Base-by-base conservation (phyloP, 1,284 basidiomycete species). In the Apiotrichum domesticum region DNA sequence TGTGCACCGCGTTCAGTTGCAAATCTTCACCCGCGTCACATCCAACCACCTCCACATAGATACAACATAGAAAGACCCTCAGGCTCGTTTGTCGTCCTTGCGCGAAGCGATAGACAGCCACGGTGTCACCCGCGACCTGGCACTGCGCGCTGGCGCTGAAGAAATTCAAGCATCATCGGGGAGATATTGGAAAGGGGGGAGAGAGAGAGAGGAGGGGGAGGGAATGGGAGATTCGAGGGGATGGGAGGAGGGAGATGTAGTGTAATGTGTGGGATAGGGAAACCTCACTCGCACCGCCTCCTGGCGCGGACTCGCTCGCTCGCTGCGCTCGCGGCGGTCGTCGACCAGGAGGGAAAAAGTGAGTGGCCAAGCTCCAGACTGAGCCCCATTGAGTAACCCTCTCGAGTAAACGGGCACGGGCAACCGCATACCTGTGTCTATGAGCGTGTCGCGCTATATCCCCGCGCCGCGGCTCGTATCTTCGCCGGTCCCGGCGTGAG, bases 141-240 rank as follows among this genome's bases (percentile, higher is more conserved):
- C 60, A 63, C 63, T 14, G 50, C 55, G 35, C 59, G 66, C 70
- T 73, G 66, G 70, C 73, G 73, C 66, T 74, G 73, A 74, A 74
- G 73, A 74, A 74, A 74, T 74, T 74, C 73, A 69, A 71, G 59
- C 52, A 74, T 74, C 73, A 74, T 65, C 14, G 73, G 70, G 72
- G 63, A 29, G 39, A 5, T 4, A 3, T 6, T 4, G 3, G 11
- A 4, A n/a, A 14, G 11, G 39, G 2, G 51, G 34, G 43, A 15
- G 35, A 9, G 10, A n/a, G 29, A 35, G n/a, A n/a, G 13, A 15
- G 33, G 51, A 4, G 51, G 10, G 51, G 46, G 35, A 50, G 42
- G 46, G 35, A 54, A 52, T 40, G 54, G 21, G 35, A 39, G 7
- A 39, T 44, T 34, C 21, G 41, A 29, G 46, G 29, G 40, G 21